Evolutionary conservation across 768 basidiomycete genomes (phyloP).

Genomic region (Trametes punicea): DNA sequence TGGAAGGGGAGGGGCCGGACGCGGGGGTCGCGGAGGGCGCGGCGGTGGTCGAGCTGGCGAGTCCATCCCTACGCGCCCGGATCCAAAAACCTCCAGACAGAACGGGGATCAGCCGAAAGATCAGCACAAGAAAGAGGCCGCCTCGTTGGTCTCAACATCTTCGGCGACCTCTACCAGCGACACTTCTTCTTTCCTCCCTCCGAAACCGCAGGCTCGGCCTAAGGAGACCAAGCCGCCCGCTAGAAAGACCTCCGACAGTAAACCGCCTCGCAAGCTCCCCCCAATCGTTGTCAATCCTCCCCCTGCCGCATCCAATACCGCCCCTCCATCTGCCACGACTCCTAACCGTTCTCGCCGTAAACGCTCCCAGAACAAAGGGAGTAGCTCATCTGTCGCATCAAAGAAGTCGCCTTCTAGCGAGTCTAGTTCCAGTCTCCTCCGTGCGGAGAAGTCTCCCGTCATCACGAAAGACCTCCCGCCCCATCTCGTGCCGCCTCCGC

Average conservation of each 20-base stretch:
- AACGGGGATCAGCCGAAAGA: constrained; percentile 14
- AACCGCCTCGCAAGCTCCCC: constrained; percentile 20
- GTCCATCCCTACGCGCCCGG: constrained; percentile 20
- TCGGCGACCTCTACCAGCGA: constrained; percentile 1
- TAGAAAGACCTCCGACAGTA: constrained; percentile 16
- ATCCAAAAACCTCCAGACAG: constrained; percentile 18
- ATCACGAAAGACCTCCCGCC: constrained; percentile 56
- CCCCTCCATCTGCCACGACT: constrained; percentile 37
- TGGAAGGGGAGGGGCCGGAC: constrained; percentile 30
- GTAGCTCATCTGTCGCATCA: constrained; percentile 16
- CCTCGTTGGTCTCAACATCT: constrained; percentile 2
- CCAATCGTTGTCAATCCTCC: constrained; percentile 21
- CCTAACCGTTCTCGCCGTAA: constrained; percentile 38
- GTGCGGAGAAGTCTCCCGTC: constrained; percentile 27
- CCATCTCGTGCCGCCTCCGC: constrained; percentile 40
- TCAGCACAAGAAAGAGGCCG: constrained; percentile 22
- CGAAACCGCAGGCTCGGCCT: constrained; percentile 15
- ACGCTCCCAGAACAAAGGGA: constrained; percentile 44
- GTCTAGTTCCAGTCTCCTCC: constrained; percentile 11
- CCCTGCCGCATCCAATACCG: constrained; percentile 25
- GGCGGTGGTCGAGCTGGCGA: constrained; percentile 31
- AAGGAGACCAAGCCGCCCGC: constrained; percentile 17
- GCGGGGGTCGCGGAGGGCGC: constrained; percentile 32
- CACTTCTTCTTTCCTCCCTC: constrained; percentile 5
- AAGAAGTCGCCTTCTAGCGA: constrained; percentile 23